Conservation (phyloP, 1,284 basidiomycete species). For the Salmacisia buchloeana region DNA sequence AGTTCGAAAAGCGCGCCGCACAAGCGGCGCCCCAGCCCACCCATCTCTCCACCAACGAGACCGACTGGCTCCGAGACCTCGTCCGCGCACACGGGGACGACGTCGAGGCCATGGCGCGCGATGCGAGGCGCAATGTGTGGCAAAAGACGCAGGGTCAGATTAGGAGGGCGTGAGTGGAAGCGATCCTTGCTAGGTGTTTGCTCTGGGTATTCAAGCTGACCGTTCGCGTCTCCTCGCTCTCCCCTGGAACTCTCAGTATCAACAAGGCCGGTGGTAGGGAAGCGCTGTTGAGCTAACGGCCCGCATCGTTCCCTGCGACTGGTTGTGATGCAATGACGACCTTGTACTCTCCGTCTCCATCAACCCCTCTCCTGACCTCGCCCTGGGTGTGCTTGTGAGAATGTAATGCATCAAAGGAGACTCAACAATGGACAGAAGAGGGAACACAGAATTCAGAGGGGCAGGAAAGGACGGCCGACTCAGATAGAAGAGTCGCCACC, state of each 20-base stretch:
- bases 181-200: too few relatives aligned
- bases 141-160: constrained; percentile 84
- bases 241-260: constrained; percentile 18
- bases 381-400: background rate
- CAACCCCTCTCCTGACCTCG: constrained; percentile 49
- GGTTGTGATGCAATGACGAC: background rate
- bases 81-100: constrained; percentile 70
- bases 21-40: constrained; percentile 57
- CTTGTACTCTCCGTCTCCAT: constrained; percentile 2
- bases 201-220: too few relatives aligned
- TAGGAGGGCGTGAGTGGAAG: constrained; percentile 52
- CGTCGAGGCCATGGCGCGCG: constrained; percentile 69
- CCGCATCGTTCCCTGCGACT: background rate
- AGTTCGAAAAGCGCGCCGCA: constrained; percentile 56
- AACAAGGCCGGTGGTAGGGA: constrained; percentile 31
- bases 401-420: background rate
- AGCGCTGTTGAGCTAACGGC: constrained; percentile 11
- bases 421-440: too few relatives aligned
- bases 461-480: too few relatives aligned
- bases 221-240: background rate
- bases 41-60: constrained; percentile 67
- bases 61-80: constrained; percentile 64
- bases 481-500: constrained; percentile 48
- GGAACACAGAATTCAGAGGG: too few relatives aligned
- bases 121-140: constrained; percentile 71